Conservation (phyloP, 305 asterid species). For the Rubia tinctorum region DNA sequence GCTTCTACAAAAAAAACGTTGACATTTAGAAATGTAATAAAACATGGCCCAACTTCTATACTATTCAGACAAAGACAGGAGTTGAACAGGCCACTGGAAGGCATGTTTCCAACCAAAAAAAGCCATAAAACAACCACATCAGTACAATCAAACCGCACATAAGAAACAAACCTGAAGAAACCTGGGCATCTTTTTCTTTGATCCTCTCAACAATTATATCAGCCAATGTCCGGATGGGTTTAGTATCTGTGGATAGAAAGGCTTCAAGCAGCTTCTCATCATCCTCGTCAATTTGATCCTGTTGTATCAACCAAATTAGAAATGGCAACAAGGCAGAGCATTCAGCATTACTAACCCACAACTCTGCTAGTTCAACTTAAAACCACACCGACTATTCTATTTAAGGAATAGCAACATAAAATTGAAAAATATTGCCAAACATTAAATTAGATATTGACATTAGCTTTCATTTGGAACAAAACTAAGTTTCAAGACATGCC, state of each 20-base stretch:
- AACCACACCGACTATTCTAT: background rate
- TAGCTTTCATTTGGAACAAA: background rate
- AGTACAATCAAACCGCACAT: background rate
- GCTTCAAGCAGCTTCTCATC: conserved; percentile 74
- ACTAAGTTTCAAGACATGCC: background rate
- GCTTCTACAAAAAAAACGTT: conserved; percentile 40
- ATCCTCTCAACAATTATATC: conserved; percentile 61
- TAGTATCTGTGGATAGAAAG: conserved; percentile 56
- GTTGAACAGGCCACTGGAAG: background rate
- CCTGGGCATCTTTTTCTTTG: conserved; percentile 69
- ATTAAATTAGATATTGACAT: background rate
- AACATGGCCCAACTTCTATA: background rate
- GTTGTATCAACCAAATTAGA: conserved; percentile 13
- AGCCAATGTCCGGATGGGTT: conserved; percentile 73
- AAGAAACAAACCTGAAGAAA: conserved; percentile 62
- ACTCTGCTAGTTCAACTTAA: background rate
- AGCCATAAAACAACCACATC: background rate
- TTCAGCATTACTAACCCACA: background rate
- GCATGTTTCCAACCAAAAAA: background rate
- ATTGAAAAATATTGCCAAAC: no score
- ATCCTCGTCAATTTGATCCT: conserved; percentile 69
- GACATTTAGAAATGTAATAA: conserved; percentile 10
- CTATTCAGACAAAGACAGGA: conserved; percentile 7
- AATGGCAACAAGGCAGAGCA: background rate
- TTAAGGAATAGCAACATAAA: background rate